Evolutionary conservation across 176 grass and related monocot genomes (phyloP).

Genomic region (Pharus latifolius): DNA sequence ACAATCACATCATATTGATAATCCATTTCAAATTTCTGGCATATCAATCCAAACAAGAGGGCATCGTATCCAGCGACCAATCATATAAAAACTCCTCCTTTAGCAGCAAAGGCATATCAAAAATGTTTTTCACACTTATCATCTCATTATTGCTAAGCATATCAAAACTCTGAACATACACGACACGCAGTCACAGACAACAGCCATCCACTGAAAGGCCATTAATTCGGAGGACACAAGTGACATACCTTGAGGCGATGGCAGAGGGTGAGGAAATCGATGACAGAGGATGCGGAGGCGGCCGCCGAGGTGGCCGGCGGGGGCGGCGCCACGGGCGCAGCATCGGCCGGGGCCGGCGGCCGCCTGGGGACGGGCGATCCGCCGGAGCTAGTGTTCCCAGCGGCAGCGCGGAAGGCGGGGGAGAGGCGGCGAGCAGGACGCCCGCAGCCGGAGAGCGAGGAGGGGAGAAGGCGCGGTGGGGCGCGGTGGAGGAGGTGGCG

Average conservation of each 20-base stretch:
- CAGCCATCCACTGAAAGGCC: background rate
- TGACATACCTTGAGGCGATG: slow-evolving; percentile 71
- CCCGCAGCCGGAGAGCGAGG: slow-evolving; percentile 7
- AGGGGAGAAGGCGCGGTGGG: slow-evolving; percentile 11
- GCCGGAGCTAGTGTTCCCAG: slow-evolving; percentile 9
- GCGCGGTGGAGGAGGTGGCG: slow-evolving; percentile 20
- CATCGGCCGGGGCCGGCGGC: slow-evolving; percentile 24
- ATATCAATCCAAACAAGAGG: too few species aligned
- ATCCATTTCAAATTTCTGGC: too few species aligned
- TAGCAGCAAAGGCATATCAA: background rate
- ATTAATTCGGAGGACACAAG: background rate
- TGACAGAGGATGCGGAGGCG: slow-evolving; percentile 47
- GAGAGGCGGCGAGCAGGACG: background rate
- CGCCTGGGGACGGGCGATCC: slow-evolving; percentile 24
- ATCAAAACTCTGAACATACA: background rate
- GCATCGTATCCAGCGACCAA: too few species aligned
- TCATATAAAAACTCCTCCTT: background rate
- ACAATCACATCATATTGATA: too few species aligned
- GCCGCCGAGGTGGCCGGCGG: slow-evolving; percentile 2
- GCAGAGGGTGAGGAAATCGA: slow-evolving; percentile 93
- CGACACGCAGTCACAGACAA: background rate
- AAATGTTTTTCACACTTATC: background rate
- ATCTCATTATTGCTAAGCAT: background rate
- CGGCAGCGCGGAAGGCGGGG: slow-evolving; percentile 10
- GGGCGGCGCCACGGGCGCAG: slow-evolving; percentile 7